A percentile compares a stretch with the other conserved stretches of the same genome.
Evolutionary conservation across 257 asterid species (phyloP).

Genomic region (Solanum okadae): DNA sequence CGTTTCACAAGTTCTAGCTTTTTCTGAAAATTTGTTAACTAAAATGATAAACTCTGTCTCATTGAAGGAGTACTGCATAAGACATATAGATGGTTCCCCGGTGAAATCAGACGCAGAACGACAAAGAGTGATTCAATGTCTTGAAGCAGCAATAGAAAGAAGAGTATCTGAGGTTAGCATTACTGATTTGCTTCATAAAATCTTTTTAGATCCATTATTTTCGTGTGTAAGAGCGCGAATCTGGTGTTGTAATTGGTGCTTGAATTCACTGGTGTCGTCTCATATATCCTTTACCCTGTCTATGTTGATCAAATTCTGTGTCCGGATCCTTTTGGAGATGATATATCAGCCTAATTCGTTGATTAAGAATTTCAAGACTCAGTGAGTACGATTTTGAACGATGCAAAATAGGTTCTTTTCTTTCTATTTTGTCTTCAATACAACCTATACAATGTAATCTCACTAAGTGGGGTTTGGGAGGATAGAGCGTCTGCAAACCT

Average conservation of each 20-base stretch:
- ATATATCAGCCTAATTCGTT: no score
- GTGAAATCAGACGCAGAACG: constrained; percentile 54
- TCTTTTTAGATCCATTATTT: background rate
- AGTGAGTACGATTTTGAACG: background rate
- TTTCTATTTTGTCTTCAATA: background rate
- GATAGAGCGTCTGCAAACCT: no score
- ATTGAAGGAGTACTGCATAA: constrained; percentile 53
- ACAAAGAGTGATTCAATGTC: constrained; percentile 52
- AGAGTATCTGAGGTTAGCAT: constrained; percentile 46
- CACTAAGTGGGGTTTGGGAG: no score
- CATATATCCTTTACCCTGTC: background rate
- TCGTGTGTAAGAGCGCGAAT: no score
- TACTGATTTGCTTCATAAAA: background rate
- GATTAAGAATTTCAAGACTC: background rate
- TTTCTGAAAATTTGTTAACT: background rate
- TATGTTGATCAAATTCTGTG: background rate
- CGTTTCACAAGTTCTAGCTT: background rate
- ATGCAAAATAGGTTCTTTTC: background rate
- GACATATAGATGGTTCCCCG: constrained; percentile 59
- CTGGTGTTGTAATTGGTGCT: background rate
- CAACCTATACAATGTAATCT: background rate
- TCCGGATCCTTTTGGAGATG: background rate
- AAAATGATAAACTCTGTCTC: background rate
- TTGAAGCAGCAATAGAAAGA: constrained; percentile 70
- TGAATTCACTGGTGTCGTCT: background rate